A percentile compares a stretch with the other conserved stretches of the same genome.
These are phyloP conservation scores for Aspergillus brunneoviolaceus DNA, from an alignment of 2,329 filamentous ascomycete genomes.

Conservation along the genomic window DNA sequence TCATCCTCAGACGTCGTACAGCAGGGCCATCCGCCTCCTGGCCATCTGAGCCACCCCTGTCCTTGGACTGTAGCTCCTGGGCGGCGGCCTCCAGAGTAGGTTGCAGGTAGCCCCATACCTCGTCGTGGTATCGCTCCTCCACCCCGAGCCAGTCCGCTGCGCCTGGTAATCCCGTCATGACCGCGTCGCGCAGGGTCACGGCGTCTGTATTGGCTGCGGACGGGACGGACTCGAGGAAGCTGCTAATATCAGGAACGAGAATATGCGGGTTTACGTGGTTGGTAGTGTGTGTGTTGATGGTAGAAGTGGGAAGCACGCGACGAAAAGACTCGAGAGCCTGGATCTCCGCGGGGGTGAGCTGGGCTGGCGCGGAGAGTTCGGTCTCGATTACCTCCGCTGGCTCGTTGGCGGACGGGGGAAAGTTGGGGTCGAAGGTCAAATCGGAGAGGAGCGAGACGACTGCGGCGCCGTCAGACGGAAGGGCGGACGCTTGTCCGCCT, in stretches of 20 bases:
- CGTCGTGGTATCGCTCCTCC: slow-evolving; percentile 50
- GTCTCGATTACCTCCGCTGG: slow-evolving; percentile 24
- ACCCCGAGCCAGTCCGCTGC: slow-evolving; percentile 36
- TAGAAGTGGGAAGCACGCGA: slow-evolving; percentile 14
- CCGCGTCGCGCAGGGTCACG: slow-evolving; percentile 30
- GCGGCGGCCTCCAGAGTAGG: slow-evolving; percentile 58
- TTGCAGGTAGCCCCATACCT: slow-evolving; percentile 67
- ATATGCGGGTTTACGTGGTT: slow-evolving; percentile 28
- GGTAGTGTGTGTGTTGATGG: slow-evolving; percentile 6
- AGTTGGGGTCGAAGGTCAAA: slow-evolving; percentile 32
- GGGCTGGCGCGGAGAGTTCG: slow-evolving; percentile 20
- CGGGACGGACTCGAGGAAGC: slow-evolving; percentile 29
- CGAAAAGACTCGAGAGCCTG: slow-evolving; percentile 35
- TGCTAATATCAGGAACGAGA: slow-evolving; percentile 36
- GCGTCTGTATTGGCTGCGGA: slow-evolving; percentile 10
- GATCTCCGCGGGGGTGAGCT: slow-evolving; percentile 28
- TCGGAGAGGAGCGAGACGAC: slow-evolving; percentile 43
- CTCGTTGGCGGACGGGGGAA: slow-evolving; percentile 24
- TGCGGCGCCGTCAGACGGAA: slow-evolving; percentile 41
- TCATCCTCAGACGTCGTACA: slow-evolving; percentile 40
- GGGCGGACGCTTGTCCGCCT: slow-evolving; percentile 6
- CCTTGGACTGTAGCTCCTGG: slow-evolving; percentile 52
- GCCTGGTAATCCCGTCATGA: slow-evolving; percentile 31
- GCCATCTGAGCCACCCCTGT: slow-evolving; percentile 2
- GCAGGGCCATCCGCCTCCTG: slow-evolving; percentile 35